Percentiles rank a stretch among this genome's conserved stretches.
Evolutionary conservation across 2,329 filamentous ascomycete species (phyloP).

Genomic region (Cladosporium colombiae): DNA sequence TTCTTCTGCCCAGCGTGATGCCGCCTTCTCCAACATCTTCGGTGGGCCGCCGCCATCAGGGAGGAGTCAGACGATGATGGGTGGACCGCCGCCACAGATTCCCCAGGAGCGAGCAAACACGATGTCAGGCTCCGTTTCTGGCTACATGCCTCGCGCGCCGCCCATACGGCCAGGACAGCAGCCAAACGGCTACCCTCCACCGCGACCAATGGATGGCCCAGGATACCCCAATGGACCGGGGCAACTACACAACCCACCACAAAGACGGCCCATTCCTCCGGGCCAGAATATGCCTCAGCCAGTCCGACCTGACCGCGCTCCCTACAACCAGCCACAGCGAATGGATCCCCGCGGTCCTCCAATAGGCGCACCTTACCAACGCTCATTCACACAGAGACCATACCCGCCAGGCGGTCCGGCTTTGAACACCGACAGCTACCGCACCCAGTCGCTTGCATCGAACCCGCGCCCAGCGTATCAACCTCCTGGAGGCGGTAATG

Average conservation of each 20-base stretch:
- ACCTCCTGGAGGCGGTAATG: constrained; percentile 52
- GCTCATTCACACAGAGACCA: constrained; percentile 37
- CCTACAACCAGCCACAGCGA: constrained; percentile 72
- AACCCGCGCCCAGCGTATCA: constrained; percentile 73
- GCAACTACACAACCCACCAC: constrained; percentile 37
- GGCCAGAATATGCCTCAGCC: constrained; percentile 63
- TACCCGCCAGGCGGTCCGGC: constrained; percentile 48
- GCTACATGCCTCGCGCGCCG: constrained; percentile 63
- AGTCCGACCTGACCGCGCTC: constrained; percentile 63
- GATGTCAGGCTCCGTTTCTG: constrained; percentile 49
- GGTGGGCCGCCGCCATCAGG: constrained; percentile 78
- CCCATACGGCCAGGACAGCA: constrained; percentile 52
- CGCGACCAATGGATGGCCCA: constrained; percentile 22
- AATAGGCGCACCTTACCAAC: constrained; percentile 49
- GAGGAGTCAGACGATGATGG: constrained; percentile 93
- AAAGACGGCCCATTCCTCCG: constrained; percentile 43
- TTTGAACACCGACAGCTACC: constrained; percentile 79
- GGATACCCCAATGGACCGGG: constrained; percentile 9
- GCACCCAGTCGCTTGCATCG: constrained; percentile 89
- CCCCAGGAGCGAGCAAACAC: constrained; percentile 74
- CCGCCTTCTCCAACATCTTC: constrained; percentile 95
- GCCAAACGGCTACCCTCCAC: constrained; percentile 37
- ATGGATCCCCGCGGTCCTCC: constrained; percentile 61
- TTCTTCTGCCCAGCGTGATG: constrained; percentile 73
- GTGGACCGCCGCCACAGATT: constrained; percentile 64